Percentiles rank a stretch among this genome's conserved stretches.
Evolutionary conservation across 345 rosid genomes (phyloP).

Genomic region (Salix koriyanagi): DNA sequence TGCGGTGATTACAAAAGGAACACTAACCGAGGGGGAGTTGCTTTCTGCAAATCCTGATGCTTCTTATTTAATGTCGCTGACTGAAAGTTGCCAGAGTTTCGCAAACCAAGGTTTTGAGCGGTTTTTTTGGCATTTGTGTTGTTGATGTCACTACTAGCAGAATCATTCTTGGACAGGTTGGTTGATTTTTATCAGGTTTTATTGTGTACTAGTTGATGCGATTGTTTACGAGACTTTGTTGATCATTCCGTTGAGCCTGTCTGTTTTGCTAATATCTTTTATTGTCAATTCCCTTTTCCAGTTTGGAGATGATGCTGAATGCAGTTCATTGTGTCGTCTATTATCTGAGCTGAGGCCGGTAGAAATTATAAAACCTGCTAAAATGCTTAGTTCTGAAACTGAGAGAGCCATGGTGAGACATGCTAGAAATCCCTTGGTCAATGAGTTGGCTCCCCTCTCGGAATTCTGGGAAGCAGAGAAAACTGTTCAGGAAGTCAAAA

Average conservation of each 20-base stretch:
- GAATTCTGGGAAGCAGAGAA: constrained; percentile 92
- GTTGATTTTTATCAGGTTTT: constrained; percentile 10
- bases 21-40: constrained; percentile 88
- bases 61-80: constrained; percentile 79
- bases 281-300: constrained; percentile 31
- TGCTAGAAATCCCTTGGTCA: constrained; percentile 81
- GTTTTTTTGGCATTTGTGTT: constrained; percentile 67
- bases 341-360: constrained; percentile 88
- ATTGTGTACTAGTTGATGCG: background rate
- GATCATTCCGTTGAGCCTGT: background rate
- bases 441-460: constrained; percentile 62
- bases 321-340: constrained; percentile 68
- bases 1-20: constrained; percentile 88
- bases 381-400: constrained; percentile 60
- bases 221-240: background rate
- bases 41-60: constrained; percentile 81
- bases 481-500: constrained; percentile 60
- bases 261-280: background rate
- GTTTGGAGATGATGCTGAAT: constrained; percentile 81
- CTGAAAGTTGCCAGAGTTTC: constrained; percentile 47
- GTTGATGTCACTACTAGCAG: constrained; percentile 88
- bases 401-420: constrained; percentile 72
- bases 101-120: constrained; percentile 36
- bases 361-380: constrained; percentile 85
- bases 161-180: constrained; percentile 83